These are phyloP conservation scores for apple (Malus domestica) DNA, from an alignment of 306 rosid genomes.

Conservation along the genomic window DNA sequence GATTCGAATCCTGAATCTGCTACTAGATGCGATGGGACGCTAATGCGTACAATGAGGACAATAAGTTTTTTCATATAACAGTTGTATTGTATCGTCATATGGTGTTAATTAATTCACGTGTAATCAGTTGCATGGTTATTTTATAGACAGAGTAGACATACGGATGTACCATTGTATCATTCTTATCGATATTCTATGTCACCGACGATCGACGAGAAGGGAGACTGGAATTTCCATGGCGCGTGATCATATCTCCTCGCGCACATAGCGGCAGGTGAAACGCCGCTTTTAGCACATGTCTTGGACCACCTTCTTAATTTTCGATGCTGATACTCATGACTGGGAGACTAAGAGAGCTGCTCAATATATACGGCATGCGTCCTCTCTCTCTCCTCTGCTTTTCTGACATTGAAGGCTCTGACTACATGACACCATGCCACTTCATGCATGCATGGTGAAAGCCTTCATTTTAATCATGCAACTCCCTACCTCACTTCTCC, in stretches of 20 bases:
- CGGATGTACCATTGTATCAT: no score
- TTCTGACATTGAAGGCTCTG: no score
- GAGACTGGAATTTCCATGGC: background rate
- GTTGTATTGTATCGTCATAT: background rate
- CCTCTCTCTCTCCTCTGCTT: background rate
- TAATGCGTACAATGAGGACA: background rate
- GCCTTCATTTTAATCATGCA: background rate
- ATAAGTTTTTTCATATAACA: no score
- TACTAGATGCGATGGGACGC: background rate
- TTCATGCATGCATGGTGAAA: background rate
- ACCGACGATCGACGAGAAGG: background rate
- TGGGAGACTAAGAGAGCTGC: background rate
- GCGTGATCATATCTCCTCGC: background rate
- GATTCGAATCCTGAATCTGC: no score
- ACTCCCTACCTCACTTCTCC: no score
- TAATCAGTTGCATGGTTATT: no score
- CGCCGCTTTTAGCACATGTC: background rate
- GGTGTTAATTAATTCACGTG: no score
- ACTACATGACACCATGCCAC: no score
- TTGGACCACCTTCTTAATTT: background rate
- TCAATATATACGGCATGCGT: background rate
- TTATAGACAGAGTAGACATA: no score
- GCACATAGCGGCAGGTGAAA: background rate
- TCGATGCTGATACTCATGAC: background rate
- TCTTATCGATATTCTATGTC: background rate